Percentiles rank a stretch among this genome's conserved stretches.
These are phyloP conservation scores for Fusarium fracticaudum DNA, from an alignment of 2,329 filamentous ascomycete species.

Conservation along the genomic window DNA sequence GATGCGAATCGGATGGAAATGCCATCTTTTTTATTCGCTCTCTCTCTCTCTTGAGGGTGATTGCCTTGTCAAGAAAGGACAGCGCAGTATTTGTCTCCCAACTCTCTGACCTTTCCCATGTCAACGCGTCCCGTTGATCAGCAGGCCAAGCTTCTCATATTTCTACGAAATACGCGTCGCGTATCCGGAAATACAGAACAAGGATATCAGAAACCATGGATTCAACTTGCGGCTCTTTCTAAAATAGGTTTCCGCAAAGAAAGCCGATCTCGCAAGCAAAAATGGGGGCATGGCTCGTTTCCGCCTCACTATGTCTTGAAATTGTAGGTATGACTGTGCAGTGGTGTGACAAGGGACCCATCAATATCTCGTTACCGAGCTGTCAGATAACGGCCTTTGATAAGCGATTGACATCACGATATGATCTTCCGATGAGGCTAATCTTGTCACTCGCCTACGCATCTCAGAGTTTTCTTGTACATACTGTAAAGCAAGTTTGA, in stretches of 20 bases:
- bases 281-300: background rate
- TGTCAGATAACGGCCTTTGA: background rate
- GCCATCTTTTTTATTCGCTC: background rate
- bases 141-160: background rate
- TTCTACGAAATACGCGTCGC: background rate
- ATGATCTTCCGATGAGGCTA: background rate
- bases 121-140: background rate
- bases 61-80: background rate
- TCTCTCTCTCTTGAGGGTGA: background rate
- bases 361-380: background rate
- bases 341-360: background rate
- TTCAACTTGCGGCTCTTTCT: background rate
- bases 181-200: background rate
- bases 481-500: accelerated
- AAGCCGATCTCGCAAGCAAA: background rate
- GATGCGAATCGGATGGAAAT: background rate
- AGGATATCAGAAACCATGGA: too few relatives aligned
- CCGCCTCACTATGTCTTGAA: background rate
- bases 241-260: background rate
- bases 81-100: background rate
- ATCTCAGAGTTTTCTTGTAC: too few relatives aligned
- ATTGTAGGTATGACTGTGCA: background rate
- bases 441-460: background rate
- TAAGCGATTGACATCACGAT: background rate
- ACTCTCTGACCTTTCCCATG: background rate